Percentiles rank a stretch among this genome's conserved stretches.
These are phyloP conservation scores for Verbascum thapsus DNA, from an alignment of 257 asterid genomes.

Conservation along the genomic window DNA sequence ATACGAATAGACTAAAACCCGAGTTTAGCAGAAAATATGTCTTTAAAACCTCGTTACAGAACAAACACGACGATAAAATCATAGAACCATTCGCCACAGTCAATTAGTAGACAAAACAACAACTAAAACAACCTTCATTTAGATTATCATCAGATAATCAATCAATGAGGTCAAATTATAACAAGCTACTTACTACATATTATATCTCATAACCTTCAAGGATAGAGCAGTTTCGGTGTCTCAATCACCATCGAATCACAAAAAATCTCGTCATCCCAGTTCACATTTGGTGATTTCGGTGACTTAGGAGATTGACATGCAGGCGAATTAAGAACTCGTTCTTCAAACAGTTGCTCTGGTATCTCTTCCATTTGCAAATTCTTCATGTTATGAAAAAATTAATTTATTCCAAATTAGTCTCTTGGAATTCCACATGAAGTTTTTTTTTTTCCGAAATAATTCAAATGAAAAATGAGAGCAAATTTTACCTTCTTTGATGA, in stretches of 20 bases:
- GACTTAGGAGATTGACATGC: conserved; percentile 53
- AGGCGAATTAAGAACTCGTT: conserved; percentile 45
- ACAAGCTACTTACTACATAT: neutral
- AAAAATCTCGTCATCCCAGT: conserved; percentile 48
- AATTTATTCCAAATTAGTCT: neutral
- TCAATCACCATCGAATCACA: conserved; percentile 46
- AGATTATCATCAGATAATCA: conserved; percentile 37
- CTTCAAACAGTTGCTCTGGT: conserved; percentile 33
- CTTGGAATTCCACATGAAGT: neutral
- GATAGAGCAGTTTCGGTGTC: conserved; percentile 39
- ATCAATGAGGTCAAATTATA: neutral
- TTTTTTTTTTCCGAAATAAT: neutral
- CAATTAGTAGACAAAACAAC: conserved; percentile 23
- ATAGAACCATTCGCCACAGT: neutral
- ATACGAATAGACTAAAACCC: neutral
- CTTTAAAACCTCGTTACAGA: neutral
- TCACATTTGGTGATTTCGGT: conserved; percentile 37
- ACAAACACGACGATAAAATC: conserved; percentile 4
- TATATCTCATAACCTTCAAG: conserved; percentile 1
- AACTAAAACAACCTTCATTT: conserved; percentile 9
- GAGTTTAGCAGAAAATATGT: neutral
- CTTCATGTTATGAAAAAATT: conserved; percentile 33
- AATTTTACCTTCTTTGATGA: conserved; percentile 48
- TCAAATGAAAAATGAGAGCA: conserved; percentile 5
- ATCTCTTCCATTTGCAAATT: conserved; percentile 55